Evolutionary conservation across 495 filamentous ascomycete genomes (phyloP), one percentile per base, ranked within the genome.

Genomic region (Lophiotrema nucula): DNA sequence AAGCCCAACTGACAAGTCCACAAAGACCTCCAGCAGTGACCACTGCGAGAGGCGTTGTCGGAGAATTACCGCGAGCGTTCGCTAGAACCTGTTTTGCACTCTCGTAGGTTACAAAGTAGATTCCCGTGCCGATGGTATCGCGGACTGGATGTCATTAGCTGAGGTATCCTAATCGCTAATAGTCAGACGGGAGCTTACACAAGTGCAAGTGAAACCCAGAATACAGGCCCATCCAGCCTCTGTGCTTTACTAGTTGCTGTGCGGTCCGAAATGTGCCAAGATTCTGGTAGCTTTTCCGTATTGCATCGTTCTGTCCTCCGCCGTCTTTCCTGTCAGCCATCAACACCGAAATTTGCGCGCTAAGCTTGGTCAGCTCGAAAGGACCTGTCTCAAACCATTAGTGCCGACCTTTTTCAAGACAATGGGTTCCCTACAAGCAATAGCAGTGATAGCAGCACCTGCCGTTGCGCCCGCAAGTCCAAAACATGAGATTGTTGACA

Each of bases 41-140:
- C 24, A 91, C 87, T 13, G 88, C 86, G 43, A 87, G 67, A 5
- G 88, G 87, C 47, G 87, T 84, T 21, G 85, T 87, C 18, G 86
- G 83, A 50, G 83, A 82, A 53, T 80, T 81, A 44, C 86, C 86
- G 28, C 83, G 80, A 48, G 86, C 81, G 19, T 88, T 90, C 26
- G 86, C 84, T 37, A 92, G 81, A 38, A 93, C 67, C 70, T 96
- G 88, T 72, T 97, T 96, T 53, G 84, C 83, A 60, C 85, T 89
- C 68, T 97, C 92, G 68, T 97, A 97, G 58, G 90, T 88, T 53
- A 86, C 84, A 67, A 97, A 97, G 70, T 96, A 97, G 51, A 95
- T 85, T 2, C 81, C 89, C 2, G 92, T 93, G 22, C 92, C 92
- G 44, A 96, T 78, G 0, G 89, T 93, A 68, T 97, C 92, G 43